Evolutionary conservation across 306 rosid genomes (phyloP).

Genomic region (Carpinus viminea): DNA sequence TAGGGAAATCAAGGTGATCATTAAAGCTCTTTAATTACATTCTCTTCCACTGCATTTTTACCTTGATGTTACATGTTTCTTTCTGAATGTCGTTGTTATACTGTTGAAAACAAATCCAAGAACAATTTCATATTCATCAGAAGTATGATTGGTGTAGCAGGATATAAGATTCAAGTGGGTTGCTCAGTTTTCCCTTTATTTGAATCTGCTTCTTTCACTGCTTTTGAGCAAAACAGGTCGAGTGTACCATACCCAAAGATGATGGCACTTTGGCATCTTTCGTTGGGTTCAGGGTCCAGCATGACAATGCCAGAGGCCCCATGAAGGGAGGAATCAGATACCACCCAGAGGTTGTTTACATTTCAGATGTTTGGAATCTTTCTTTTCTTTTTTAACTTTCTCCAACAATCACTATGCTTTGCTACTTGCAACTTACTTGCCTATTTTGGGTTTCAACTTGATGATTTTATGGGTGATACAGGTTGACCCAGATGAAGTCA

Average conservation of each 20-base stretch:
- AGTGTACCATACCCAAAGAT: constrained; percentile 92
- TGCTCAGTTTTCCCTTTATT: not conserved
- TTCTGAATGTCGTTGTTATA: not conserved
- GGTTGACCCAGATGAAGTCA: constrained; percentile 99
- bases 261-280: constrained; percentile 82
- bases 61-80: not conserved
- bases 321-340: constrained; percentile 99
- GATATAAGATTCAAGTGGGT: not conserved
- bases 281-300: constrained; percentile 93
- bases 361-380: constrained; percentile 12
- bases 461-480: constrained; percentile 30
- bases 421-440: not conserved
- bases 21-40: not conserved
- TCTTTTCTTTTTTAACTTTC: not conserved
- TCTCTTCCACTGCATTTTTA: constrained; percentile 1
- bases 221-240: constrained; percentile 59
- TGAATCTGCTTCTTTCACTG: constrained; percentile 4
- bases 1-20: constrained; percentile 83
- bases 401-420: not conserved
- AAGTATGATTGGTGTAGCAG: not conserved
- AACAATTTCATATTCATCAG: not conserved
- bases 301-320: constrained; percentile 99
- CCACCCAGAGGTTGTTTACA: constrained; percentile 79
- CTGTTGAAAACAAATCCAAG: not conserved
- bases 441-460: constrained; percentile 9